Evolutionary conservation across 2,329 filamentous ascomycete species (phyloP).

Genomic region (Fusarium neocosmosporiellum): DNA sequence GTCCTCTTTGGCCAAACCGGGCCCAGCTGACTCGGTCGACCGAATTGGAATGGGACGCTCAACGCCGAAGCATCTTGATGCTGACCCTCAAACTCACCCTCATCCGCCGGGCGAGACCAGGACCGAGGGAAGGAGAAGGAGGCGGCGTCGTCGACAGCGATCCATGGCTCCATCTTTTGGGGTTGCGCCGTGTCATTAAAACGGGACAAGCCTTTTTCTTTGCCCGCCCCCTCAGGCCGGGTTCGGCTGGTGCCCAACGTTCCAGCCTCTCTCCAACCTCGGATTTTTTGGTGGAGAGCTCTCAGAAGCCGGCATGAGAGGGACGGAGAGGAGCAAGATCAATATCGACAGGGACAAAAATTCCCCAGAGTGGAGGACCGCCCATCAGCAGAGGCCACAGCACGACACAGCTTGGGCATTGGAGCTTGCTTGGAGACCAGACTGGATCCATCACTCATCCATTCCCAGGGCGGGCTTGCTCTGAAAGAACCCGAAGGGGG

Average conservation of each 20-base stretch:
- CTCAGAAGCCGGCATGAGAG: conserved; percentile 9
- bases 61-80: background rate
- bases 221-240: conserved; percentile 8
- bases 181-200: conserved; percentile 8
- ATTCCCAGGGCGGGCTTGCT: background rate
- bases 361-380: conserved; percentile 17
- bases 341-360: conserved; percentile 20
- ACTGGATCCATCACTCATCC: conserved; percentile 2
- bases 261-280: conserved; percentile 23
- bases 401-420: conserved; percentile 4
- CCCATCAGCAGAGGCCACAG: background rate
- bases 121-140: background rate
- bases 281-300: conserved; percentile 31
- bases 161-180: conserved; percentile 8
- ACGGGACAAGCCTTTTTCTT: conserved; percentile 6
- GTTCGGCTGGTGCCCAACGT: conserved; percentile 22
- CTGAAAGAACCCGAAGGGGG: conserved; percentile 17
- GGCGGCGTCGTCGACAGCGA: background rate
- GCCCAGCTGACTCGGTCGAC: conserved; percentile 14
- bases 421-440: conserved; percentile 10
- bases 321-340: conserved; percentile 19
- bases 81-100: background rate
- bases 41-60: conserved; percentile 6
- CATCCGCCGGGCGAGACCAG: conserved; percentile 5
- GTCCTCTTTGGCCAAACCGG: background rate